Base-by-base conservation (phyloP, 2,329 filamentous ascomycete species). In the Leptographium procerum region DNA sequence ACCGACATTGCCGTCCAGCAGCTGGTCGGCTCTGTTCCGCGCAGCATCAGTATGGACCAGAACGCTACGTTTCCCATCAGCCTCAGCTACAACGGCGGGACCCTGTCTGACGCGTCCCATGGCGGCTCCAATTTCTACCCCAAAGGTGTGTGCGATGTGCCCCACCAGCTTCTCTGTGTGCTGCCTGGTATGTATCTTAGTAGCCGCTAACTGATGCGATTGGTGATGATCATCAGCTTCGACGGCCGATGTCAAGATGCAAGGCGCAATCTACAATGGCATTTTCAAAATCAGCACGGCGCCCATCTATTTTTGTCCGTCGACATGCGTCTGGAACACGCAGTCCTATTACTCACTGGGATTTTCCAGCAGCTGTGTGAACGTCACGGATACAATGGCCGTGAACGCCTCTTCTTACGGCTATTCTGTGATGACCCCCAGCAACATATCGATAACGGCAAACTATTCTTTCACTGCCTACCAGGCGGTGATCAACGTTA, bases 211-310 rank as follows among this genome's bases (percentile, higher is more conserved):
- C 19, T 9, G n/a, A 43, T 6, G 40, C 8, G n/a, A n/a, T n/a
- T 19, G 40, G 19, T 43, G 40, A 8, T 43, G 40, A 2, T 19
- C 9, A 9, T 8, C 40, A 43, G 31, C 52, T 8, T 36, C 52
- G 6, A 53, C 52, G 52, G 52, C 52, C 31, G 52, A 53, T 29
- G 31, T 16, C 16, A 28, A 53, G n/a, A 53, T 53, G 52, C 31
- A 53, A n/a, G 52, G 52, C 26, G 52, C 52, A 22, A 53, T 53
- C 52, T 53, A 53, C 52, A 53, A 40, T 14, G 52, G 52, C 11
- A 53, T 53, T 13, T 53, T 53, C 33, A 53, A 53, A 13, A 24
- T 40, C n/a, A 36, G n/a, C 31, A 36, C 52, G 14, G 4, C 52
- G 2, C 13, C 31, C 16, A 22, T 29, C 31, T 53, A 53, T 13